Conservation (phyloP, 495 filamentous ascomycete genomes). For the Xylaria nigripes region DNA sequence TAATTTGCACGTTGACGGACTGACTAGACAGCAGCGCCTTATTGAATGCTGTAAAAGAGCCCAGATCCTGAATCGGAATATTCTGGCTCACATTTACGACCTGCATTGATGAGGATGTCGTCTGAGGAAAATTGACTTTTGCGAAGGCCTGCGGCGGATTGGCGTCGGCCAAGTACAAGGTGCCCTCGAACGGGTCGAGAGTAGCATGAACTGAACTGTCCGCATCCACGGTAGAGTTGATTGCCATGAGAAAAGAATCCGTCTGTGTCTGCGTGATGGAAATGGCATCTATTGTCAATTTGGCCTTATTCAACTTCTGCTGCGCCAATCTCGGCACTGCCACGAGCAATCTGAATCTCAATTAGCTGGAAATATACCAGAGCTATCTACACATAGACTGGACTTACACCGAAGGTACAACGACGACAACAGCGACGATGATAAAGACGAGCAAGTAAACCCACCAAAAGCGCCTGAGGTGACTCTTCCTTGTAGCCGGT, state of each 20-base stretch:
- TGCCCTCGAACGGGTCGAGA: slow-evolving; percentile 33
- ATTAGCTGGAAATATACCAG: not conserved
- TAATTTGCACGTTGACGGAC: slow-evolving; percentile 31
- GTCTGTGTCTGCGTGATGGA: slow-evolving; percentile 50
- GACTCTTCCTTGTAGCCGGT: slow-evolving; percentile 18
- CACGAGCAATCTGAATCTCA: slow-evolving; percentile 53
- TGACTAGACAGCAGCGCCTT: slow-evolving; percentile 41
- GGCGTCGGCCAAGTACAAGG: slow-evolving; percentile 48
- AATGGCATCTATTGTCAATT: slow-evolving; percentile 51
- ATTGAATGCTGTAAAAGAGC: slow-evolving; percentile 54
- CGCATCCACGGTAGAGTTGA: slow-evolving; percentile 44
- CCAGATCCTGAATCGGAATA: slow-evolving; percentile 44
- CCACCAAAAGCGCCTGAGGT: slow-evolving; percentile 61
- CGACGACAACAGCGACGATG: slow-evolving; percentile 45
- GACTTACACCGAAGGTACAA: slow-evolving; percentile 61
- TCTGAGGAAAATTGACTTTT: slow-evolving; percentile 43
- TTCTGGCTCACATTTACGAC: slow-evolving; percentile 52
- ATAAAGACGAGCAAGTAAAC: slow-evolving; percentile 53
- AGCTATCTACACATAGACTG: not conserved
- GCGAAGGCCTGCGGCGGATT: slow-evolving; percentile 48
- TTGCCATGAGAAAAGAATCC: slow-evolving; percentile 48
- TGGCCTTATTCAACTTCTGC: slow-evolving; percentile 54
- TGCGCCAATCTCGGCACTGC: slow-evolving; percentile 68
- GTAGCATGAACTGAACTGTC: slow-evolving; percentile 45
- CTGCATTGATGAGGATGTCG: slow-evolving; percentile 44